Conservation (phyloP, 768 basidiomycete genomes). For the Russula dissimulans region DNA sequence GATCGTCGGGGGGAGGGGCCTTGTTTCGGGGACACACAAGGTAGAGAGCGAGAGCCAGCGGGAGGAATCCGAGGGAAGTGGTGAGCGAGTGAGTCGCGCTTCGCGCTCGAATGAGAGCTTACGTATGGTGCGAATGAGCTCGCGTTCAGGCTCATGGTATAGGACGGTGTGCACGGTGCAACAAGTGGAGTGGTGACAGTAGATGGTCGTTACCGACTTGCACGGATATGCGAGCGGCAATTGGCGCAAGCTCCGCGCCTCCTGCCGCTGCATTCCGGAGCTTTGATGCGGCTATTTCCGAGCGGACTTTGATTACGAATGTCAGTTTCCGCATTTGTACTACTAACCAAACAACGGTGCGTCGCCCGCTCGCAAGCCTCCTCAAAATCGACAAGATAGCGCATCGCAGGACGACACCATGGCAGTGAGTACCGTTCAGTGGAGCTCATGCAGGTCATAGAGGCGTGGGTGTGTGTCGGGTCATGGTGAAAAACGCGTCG, state of each 20-base stretch:
- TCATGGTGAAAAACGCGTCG: not conserved
- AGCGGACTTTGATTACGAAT: slow-evolving; percentile 26
- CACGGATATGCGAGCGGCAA: not conserved
- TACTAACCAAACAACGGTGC: not conserved
- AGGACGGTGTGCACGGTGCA: not conserved
- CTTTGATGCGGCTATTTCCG: slow-evolving; percentile 36
- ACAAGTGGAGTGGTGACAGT: too few relatives aligned
- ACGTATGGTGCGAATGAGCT: slow-evolving; percentile 58
- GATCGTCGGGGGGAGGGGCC: slow-evolving; percentile 55
- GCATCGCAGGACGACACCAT: slow-evolving; percentile 20
- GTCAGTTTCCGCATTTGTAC: not conserved
- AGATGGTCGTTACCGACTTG: not conserved
- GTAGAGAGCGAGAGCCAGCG: too few relatives aligned
- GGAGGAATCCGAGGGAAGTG: not conserved
- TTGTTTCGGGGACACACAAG: slow-evolving; percentile 18
- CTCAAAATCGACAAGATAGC: slow-evolving; percentile 21
- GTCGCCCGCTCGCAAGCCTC: slow-evolving; percentile 13
- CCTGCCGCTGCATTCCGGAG: not conserved
- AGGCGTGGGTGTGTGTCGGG: not conserved
- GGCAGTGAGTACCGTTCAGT: slow-evolving; percentile 20
- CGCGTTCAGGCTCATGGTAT: slow-evolving; percentile 33
- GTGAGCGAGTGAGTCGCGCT: not conserved
- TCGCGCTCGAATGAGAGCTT: slow-evolving; percentile 19
- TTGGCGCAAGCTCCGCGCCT: not conserved
- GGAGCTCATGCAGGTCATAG: not conserved